A percentile compares a stretch with the other conserved stretches of the same genome.
Evolutionary conservation across 2,329 filamentous ascomycete species (phyloP).

Genomic region (Coniochaeta ligniaria): DNA sequence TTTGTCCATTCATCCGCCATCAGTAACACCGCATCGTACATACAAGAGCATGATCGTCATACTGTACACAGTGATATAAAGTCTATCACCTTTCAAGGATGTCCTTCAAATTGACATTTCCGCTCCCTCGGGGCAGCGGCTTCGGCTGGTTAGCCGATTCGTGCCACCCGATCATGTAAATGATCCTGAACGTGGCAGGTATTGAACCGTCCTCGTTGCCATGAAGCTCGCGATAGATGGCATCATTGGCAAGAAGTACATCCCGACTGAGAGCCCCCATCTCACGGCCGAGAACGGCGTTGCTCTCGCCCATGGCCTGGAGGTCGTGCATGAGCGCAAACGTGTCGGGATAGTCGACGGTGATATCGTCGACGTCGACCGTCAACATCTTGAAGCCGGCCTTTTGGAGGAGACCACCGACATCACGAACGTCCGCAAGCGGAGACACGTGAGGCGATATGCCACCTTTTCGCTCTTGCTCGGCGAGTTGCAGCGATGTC

Average conservation of each 20-base stretch:
- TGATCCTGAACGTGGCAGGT: constrained; percentile 89
- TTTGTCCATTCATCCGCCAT: background rate
- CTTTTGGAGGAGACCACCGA: constrained; percentile 78
- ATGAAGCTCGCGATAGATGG: constrained; percentile 82
- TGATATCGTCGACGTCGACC: constrained; percentile 93
- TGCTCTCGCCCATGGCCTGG: constrained; percentile 93
- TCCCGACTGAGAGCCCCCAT: constrained; percentile 72
- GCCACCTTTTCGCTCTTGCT: constrained; percentile 84
- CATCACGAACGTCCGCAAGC: constrained; percentile 82
- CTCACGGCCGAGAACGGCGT: constrained; percentile 80
- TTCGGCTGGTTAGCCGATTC: constrained; percentile 71
- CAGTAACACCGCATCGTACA: background rate
- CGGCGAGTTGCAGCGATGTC: constrained; percentile 86
- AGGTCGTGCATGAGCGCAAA: constrained; percentile 91
- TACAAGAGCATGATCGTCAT: background rate
- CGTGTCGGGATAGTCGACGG: constrained; percentile 86
- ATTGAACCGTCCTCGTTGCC: constrained; percentile 70
- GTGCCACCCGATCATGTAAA: constrained; percentile 99
- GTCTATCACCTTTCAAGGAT: constrained; percentile 45
- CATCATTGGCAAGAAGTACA: constrained; percentile 78
- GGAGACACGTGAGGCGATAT: constrained; percentile 88
- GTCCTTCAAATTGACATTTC: constrained; percentile 83
- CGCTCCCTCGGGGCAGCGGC: constrained; percentile 77
- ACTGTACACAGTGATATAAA: background rate
- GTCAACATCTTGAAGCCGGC: constrained; percentile 94